Evolutionary conservation across 2,329 filamentous ascomycete species (phyloP), one percentile per base, ranked within the genome.

Genomic region (Phoma sp.): DNA sequence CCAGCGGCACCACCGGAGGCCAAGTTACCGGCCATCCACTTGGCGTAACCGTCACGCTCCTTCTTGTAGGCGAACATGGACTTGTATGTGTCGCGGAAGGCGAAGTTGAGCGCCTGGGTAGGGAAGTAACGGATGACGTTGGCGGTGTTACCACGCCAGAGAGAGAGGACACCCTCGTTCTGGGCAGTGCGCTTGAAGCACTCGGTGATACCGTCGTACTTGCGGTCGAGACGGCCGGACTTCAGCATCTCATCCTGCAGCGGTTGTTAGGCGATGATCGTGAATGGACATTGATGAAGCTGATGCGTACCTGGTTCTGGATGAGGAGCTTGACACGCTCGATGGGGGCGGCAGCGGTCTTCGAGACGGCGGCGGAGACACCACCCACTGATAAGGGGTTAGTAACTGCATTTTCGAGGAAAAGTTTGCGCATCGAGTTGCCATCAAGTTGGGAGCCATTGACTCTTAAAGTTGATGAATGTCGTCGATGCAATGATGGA

Each of bases 81-180:
- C 92, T 99, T 99, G 92, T 97, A 99, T 89, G 96, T 97, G 83
- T 99, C 95, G 83, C 95, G 95, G 95, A 99, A 99, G 80, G 95
- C 95, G 79, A 99, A 99, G 93, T 99, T 99, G 81, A 99, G 87
- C 76, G 95, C 95, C 88, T 99, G 95, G 81, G 95, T 99, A 74
- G 95, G 95, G 92, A 99, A 99, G 87, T 99, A 99, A 90, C 95
- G 95, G 87, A 99, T 96, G 83, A 99, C 95, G 90, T 99, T 99
- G 92, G 95, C 95, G 80, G 95, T 99, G 92, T 99, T 99, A 84
- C 95, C 95, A 88, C 95, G 89, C 95, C 95, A 99, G 76, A 99
- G 87, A 67, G 93, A 88, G 81, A 95, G 88, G 74, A 95, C 83
- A 91, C 95, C 95, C 87, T 99, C 95, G 67, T 90, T 85, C 76